Percentiles rank a stretch among this genome's conserved stretches.
phyloP scores from a whole-genome alignment of 495 filamentous ascomycete species.

The Aspergillus affinis region DNA sequence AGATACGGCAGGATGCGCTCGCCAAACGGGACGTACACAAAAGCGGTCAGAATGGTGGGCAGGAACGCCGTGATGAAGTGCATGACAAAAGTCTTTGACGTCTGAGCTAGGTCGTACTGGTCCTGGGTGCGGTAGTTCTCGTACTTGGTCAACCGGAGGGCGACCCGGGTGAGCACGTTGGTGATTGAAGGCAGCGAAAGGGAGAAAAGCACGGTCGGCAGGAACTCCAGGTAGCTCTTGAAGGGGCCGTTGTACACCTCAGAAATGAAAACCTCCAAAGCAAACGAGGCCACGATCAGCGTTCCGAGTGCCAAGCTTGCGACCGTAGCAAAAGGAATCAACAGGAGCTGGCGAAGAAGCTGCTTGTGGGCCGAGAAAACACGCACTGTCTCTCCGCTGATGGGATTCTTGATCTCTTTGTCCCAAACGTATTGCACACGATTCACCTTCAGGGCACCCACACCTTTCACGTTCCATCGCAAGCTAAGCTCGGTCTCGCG shows the following conservation, averaged over 20 bases:
- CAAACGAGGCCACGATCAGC: constrained; percentile 80
- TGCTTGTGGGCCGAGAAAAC: constrained; percentile 77
- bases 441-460: constrained; percentile 76
- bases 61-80: constrained; percentile 97
- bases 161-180: constrained; percentile 69
- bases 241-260: constrained; percentile 88
- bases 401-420: constrained; percentile 68
- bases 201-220: constrained; percentile 82
- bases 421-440: constrained; percentile 77
- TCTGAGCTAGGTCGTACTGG: constrained; percentile 76
- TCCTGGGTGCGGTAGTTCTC: constrained; percentile 92
- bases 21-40: constrained; percentile 94
- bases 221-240: constrained; percentile 77
- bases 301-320: constrained; percentile 71
- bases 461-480: constrained; percentile 85
- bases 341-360: constrained; percentile 71
- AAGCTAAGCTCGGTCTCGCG: constrained; percentile 89
- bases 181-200: constrained; percentile 72
- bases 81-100: constrained; percentile 87
- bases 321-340: constrained; percentile 80
- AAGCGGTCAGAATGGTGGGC: constrained; percentile 87
- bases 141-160: constrained; percentile 71
- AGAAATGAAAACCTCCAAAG: constrained; percentile 88
- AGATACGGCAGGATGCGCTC: constrained; percentile 78
- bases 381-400: constrained; percentile 76